Base-by-base conservation (phyloP, 2,329 filamentous ascomycete genomes). In the Macrophomina pseudophaseolina region DNA sequence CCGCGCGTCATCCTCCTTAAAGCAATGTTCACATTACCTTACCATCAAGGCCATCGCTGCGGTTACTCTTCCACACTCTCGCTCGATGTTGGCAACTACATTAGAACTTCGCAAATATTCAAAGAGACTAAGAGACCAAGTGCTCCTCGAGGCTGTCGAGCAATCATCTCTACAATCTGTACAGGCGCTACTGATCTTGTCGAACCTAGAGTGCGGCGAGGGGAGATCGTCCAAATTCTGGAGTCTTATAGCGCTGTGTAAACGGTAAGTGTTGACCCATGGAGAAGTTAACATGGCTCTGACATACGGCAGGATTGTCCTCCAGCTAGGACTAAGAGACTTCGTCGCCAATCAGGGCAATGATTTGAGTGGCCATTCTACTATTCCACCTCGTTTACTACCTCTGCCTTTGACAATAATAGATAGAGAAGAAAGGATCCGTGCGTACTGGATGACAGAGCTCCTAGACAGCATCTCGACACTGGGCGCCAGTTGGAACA, bases 381-480 rank as follows among this genome's bases (percentile, higher is more conserved):
- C 68, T 7, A 62, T 73, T 9, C 71, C 73, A 33, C 73, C 72
- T 16, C 70, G 73, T 7, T 74, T 72, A 66, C 63, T 72, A 1
- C 68, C 70, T 5, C 49, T 72, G 4, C 74, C 74, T 9, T 70
- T 70, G 9, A 74, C 74, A 0, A 68, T 76, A 1, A 72, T 78
- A 12, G 74, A 77, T 42, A 71, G 72, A 30, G 76, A 79, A 70
- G 76, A 77, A 63, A 70, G 71, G 38, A 76, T 78, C 18, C 71
- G 76, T 65, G 76, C 76, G 32, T 78, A 75, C 63, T 78, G 76
- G 76, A 78, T 78, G 76, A 75, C 72, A 6, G 74, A 78, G 70
- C 68, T 78, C n/a, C 71, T 79, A 4, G 76, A 79, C 56, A 72
- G 72, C 38, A 74, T 76, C 35, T 76, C 75, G 0, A 74, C 74